Base-by-base conservation (phyloP, 177 flowering plant genomes). In the Vitis hybrid region DNA sequence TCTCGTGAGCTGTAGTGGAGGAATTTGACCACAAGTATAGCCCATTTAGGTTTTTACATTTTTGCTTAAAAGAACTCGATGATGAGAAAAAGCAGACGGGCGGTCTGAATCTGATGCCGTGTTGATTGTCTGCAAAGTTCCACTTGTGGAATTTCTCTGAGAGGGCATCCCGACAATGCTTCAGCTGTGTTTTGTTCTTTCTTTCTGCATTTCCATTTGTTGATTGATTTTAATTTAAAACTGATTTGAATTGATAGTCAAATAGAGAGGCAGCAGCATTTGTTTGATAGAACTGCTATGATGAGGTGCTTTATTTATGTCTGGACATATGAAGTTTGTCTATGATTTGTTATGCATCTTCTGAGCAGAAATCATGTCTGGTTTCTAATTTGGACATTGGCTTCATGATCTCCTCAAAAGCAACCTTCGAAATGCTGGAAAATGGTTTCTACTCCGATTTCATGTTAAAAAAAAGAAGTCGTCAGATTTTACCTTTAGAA, bases 11-110 rank as follows among this genome's bases (percentile, higher is more conserved):
- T 27, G 30, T 27, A 27, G 30, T 27, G 30, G 30, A 27, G 30
- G 4, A 27, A 27, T 27, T 27, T 27, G 30, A 27, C 30, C 30
- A 27, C 30, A 62, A 16, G 21, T 2, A 19, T 2, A 48, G 27
- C 13, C 1, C 7, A 40, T 58, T 35, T 0, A 4, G 3, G 30
- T 27, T 27, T 27, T 27, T 27, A 27, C 30, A 27, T 27, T 27
- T 27, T 27, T 27, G 30, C 52, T 66, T 19, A 0, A 11, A 6
- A 3, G 6, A 6, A 56, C 48, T 73, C 86, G 16, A 76, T 84
- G 91, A 88, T 83, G 91, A 84, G 80, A 81, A 72, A 68, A 70
- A 79, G 89, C 91, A 76, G 91, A 88, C 91, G 91, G 91, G 91
- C 91, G 91, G 91, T 74, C 91, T 40, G 91, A 88, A 75, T 14